Evolutionary conservation across 495 filamentous ascomycete species (phyloP).

Genomic region (Copromyces sp.): DNA sequence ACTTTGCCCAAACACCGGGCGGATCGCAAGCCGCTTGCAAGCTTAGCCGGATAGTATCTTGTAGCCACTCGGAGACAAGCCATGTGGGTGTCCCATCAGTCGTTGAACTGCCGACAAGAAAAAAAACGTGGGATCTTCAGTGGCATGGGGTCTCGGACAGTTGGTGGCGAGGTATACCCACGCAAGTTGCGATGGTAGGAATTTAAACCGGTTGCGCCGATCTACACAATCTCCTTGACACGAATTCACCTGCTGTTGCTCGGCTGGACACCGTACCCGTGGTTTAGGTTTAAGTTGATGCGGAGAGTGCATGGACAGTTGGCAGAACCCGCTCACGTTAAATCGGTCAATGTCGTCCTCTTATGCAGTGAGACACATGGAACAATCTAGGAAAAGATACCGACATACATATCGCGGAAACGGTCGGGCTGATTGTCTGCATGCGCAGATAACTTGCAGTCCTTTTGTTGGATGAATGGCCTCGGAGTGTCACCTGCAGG

Average conservation of each 20-base stretch:
- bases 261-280: background rate
- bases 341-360: background rate
- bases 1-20: background rate
- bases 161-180: background rate
- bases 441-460: background rate
- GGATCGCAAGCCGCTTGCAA: background rate
- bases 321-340: background rate
- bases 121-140: background rate
- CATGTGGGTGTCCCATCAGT: background rate
- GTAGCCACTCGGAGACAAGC: background rate
- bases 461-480: background rate
- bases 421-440: background rate
- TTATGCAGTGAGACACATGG: background rate
- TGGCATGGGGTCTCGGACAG: background rate
- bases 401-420: background rate
- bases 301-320: background rate
- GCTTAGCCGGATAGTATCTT: background rate
- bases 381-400: background rate
- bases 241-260: background rate
- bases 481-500: background rate
- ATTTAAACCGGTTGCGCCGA: background rate
- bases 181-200: background rate
- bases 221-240: background rate
- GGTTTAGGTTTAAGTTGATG: background rate
- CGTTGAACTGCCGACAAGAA: background rate